Percentiles rank a stretch among this genome's conserved stretches.
Conservation (phyloP, 371 early-diverging fungal species). For the Batkoa obscura region DNA sequence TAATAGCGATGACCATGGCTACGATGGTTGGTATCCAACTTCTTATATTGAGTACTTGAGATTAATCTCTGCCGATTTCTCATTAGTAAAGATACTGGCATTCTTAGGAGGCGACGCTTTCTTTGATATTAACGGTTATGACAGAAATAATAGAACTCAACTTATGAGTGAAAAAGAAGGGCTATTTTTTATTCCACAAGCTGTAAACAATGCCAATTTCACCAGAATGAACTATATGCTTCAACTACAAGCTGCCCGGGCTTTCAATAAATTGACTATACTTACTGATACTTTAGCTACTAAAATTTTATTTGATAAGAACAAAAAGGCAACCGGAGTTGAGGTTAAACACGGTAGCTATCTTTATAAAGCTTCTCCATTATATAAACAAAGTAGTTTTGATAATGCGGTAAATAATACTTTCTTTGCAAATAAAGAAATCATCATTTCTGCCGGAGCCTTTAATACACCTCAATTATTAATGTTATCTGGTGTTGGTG, state of each 20-base stretch:
- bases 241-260: background rate
- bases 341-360: background rate
- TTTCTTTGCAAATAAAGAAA: constrained; percentile 11
- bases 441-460: constrained; percentile 12
- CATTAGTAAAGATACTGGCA: background rate
- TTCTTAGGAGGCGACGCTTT: background rate
- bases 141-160: background rate
- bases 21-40: constrained; percentile 1
- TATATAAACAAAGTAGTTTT: background rate
- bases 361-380: background rate
- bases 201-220: background rate
- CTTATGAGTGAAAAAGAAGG: background rate
- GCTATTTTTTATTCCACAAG: background rate
- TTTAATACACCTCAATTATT: constrained; percentile 12
- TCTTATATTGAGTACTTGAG: background rate
- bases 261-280: background rate
- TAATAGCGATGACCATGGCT: background rate
- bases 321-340: background rate
- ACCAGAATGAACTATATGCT: background rate
- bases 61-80: background rate
- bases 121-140: background rate
- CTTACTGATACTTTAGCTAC: constrained; percentile 3
- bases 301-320: background rate
- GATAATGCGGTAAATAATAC: background rate
- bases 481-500: constrained; percentile 14